Conservation (phyloP, 1,139 yeast genomes). For the Candida gigantensis region DNA sequence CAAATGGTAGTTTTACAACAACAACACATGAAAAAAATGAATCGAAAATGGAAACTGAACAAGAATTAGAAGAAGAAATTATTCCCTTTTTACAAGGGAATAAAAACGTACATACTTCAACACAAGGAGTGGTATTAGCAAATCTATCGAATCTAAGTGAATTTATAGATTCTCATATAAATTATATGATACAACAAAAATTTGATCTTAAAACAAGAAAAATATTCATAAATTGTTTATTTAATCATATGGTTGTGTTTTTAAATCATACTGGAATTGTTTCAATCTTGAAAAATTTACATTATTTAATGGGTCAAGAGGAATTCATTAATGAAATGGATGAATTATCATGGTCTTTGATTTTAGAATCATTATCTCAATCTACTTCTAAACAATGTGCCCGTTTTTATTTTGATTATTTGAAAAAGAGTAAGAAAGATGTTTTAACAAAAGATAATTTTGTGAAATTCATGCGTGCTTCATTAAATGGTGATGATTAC, state of each 20-base stretch:
- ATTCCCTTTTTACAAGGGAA: conserved; percentile 10
- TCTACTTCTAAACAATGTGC: conserved; percentile 33
- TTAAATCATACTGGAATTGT: conserved; percentile 40
- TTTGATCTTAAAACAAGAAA: conserved; percentile 24
- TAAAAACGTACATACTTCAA: conserved; percentile 23
- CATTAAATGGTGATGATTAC: conserved; percentile 26
- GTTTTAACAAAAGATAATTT: conserved; percentile 20
- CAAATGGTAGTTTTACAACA: conserved; percentile 19
- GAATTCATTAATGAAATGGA: conserved; percentile 22
- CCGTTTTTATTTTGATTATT: conserved; percentile 22
- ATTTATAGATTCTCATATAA: conserved; percentile 28
- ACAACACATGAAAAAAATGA: background rate
- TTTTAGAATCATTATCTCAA: conserved; percentile 30
- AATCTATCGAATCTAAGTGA: conserved; percentile 26
- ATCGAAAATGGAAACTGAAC: too few species aligned
- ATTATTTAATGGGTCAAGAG: conserved; percentile 17
- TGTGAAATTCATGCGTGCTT: conserved; percentile 26
- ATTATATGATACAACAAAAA: conserved; percentile 20
- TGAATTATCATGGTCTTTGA: conserved; percentile 32
- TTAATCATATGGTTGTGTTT: conserved; percentile 36
- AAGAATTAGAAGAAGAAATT: conserved; percentile 19
- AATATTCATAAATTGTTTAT: conserved; percentile 38
- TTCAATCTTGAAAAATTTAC: conserved; percentile 23
- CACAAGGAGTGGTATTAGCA: conserved; percentile 35
- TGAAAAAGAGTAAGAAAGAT: conserved; percentile 15